Evolutionary conservation across 139 green algal species (phyloP).

Genomic region (Chlamydomonas sphaeroides): DNA sequence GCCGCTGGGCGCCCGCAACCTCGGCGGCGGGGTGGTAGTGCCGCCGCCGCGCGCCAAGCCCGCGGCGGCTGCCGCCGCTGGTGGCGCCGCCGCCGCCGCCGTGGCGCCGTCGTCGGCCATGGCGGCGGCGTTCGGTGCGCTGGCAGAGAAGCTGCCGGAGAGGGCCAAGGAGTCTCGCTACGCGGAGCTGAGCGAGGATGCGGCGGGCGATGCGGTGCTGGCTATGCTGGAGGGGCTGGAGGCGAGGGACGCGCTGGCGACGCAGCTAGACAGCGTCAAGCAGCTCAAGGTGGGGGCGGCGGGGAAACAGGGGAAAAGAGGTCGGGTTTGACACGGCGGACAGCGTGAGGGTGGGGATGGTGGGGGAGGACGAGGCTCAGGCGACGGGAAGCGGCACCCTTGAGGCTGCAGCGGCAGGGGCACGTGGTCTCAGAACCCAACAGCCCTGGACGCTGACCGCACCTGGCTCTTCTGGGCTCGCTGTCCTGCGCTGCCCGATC

Average conservation of each 20-base stretch:
- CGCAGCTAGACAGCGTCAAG: slow-evolving; percentile 47
- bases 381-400: too few species aligned
- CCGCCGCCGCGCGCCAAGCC: neutral
- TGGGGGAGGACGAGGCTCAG: too few species aligned
- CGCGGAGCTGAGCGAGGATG: slow-evolving; percentile 19
- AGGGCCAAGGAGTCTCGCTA: neutral
- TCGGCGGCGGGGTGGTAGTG: neutral
- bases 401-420: too few species aligned
- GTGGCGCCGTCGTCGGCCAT: neutral
- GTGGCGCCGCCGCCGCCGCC: neutral
- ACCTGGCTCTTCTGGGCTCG: too few species aligned
- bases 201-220: slow-evolving; percentile 12
- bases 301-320: neutral
- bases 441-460: too few species aligned
- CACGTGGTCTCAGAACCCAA: too few species aligned
- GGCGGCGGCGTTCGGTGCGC: slow-evolving; percentile 35
- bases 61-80: neutral
- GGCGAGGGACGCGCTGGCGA: slow-evolving; percentile 43
- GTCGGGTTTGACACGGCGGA: neutral
- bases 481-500: too few species aligned
- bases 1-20: neutral
- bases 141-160: slow-evolving; percentile 19
- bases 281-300: slow-evolving; percentile 43
- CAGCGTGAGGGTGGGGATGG: neutral
- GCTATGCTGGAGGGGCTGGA: slow-evolving; percentile 46